A percentile compares a stretch with the other conserved stretches of the same genome.
Evolutionary conservation across 1,284 basidiomycete species (phyloP).

Genomic region (Moesziomyces antarcticus): DNA sequence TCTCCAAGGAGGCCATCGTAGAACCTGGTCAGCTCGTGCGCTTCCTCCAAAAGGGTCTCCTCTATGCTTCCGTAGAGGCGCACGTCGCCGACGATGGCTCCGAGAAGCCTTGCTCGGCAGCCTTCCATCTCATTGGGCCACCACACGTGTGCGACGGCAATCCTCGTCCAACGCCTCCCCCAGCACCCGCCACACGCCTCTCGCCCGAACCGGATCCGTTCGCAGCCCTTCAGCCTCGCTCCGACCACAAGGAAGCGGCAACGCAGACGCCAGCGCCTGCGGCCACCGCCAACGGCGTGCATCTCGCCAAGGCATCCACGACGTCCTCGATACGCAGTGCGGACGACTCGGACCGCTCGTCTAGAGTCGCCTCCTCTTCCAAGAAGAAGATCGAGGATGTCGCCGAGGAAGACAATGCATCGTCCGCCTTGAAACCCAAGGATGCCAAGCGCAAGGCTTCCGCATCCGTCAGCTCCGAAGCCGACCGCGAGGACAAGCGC

Average conservation of each 20-base stretch:
- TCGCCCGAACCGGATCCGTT: constrained; percentile 50
- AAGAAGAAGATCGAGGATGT: constrained; percentile 53
- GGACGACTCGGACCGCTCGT: constrained; percentile 26
- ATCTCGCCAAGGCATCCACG: constrained; percentile 10
- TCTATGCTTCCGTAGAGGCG: constrained; percentile 64
- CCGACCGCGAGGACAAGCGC: constrained; percentile 51
- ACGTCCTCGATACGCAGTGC: constrained; percentile 12
- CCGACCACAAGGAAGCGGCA: constrained; percentile 36
- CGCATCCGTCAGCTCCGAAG: constrained; percentile 24
- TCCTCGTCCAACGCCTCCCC: constrained; percentile 36
- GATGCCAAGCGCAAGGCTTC: constrained; percentile 54
- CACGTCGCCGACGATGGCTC: constrained; percentile 58
- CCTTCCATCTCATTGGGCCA: constrained; percentile 56
- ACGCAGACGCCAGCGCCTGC: constrained; percentile 33
- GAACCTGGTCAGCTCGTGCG: constrained; percentile 63
- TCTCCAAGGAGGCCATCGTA: constrained; percentile 61
- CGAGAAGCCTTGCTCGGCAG: constrained; percentile 59
- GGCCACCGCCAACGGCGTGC: constrained; percentile 30
- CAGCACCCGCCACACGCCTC: constrained; percentile 35
- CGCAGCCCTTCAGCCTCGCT: constrained; percentile 20
- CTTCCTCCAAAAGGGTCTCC: constrained; percentile 63
- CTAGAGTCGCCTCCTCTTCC: constrained; percentile 50
- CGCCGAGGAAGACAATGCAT: constrained; percentile 23
- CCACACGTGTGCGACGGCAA: constrained; percentile 62
- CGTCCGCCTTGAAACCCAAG: constrained; percentile 24